phyloP scores from a whole-genome alignment of 2,329 filamentous ascomycete genomes.

The Colletotrichum shisoi region DNA sequence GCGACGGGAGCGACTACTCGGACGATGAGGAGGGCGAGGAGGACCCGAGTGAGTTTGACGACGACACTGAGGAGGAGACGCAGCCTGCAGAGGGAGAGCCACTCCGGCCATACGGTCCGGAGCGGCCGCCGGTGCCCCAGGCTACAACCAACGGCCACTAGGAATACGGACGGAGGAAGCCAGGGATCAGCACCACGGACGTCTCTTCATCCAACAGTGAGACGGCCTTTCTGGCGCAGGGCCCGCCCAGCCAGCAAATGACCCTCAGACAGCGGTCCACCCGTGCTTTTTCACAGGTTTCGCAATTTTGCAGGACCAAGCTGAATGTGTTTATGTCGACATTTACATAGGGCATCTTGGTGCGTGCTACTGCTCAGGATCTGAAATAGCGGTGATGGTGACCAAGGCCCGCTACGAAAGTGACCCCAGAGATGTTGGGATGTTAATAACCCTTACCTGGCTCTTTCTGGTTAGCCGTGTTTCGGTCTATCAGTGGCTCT shows the following conservation, averaged over 20 bases:
- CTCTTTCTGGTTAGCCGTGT: slow-evolving; percentile 17
- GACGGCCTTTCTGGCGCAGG: not conserved
- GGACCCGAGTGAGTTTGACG: slow-evolving; percentile 71
- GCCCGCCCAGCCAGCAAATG: slow-evolving; percentile 5
- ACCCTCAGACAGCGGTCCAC: slow-evolving; percentile 6
- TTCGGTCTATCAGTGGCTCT: slow-evolving; percentile 22
- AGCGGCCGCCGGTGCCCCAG: slow-evolving; percentile 55
- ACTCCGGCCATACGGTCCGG: slow-evolving; percentile 57
- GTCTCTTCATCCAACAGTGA: slow-evolving; percentile 13
- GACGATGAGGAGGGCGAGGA: slow-evolving; percentile 69
- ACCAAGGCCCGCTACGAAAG: not conserved
- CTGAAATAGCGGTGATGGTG: not conserved
- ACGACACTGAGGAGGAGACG: slow-evolving; percentile 63
- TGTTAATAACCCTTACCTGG: not conserved
- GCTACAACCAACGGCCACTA: slow-evolving; percentile 57
- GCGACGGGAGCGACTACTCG: slow-evolving; percentile 70
- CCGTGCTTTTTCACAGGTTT: slow-evolving; percentile 23
- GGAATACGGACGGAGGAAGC: slow-evolving; percentile 40
- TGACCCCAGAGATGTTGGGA: not conserved
- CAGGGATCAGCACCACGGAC: slow-evolving; percentile 18
- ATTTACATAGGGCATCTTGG: slow-evolving; percentile 16
- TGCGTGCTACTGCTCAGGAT: not conserved
- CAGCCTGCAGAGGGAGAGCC: slow-evolving; percentile 49
- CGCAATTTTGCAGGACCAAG: slow-evolving; percentile 25
- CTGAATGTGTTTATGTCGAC: slow-evolving; percentile 15